phyloP scores from a whole-genome alignment of 768 basidiomycete genomes.

The Rhizopogon rudus region DNA sequence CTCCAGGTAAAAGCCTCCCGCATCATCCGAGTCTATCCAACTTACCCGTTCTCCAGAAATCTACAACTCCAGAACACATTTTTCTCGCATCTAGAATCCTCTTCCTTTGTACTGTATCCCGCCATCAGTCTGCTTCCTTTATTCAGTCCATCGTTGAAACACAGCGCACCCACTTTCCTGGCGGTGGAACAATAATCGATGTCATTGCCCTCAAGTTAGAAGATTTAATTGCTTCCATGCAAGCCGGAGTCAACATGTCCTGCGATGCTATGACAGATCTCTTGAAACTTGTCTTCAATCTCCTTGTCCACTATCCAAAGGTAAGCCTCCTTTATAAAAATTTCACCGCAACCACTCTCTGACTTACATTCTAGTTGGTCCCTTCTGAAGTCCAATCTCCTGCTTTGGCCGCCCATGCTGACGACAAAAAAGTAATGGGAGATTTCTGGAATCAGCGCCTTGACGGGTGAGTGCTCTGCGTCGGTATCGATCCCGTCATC shows the following conservation, averaged over 20 bases:
- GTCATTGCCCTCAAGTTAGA: slow-evolving; percentile 61
- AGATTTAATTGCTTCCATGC: slow-evolving; percentile 41
- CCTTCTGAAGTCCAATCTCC: slow-evolving; percentile 39
- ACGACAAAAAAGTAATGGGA: slow-evolving; percentile 50
- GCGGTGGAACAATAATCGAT: slow-evolving; percentile 48
- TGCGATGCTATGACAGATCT: slow-evolving; percentile 78
- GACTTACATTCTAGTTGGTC: slow-evolving; percentile 22
- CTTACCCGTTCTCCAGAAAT: slow-evolving; percentile 42
- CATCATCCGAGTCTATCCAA: slow-evolving; percentile 11
- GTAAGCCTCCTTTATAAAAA: slow-evolving; percentile 25
- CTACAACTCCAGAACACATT: slow-evolving; percentile 53
- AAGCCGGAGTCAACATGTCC: slow-evolving; percentile 47
- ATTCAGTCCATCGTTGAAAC: slow-evolving; percentile 62
- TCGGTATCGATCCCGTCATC: background rate
- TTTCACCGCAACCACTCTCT: background rate
- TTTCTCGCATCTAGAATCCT: slow-evolving; percentile 76
- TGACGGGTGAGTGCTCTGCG: slow-evolving; percentile 49
- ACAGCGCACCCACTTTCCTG: slow-evolving; percentile 42
- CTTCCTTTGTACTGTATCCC: slow-evolving; percentile 64
- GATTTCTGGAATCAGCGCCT: slow-evolving; percentile 74
- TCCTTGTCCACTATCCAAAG: slow-evolving; percentile 79
- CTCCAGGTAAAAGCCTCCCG: slow-evolving; percentile 44
- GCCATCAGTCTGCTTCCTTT: slow-evolving; percentile 36
- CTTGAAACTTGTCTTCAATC: slow-evolving; percentile 81
- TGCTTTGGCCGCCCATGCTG: slow-evolving; percentile 5